Evolutionary conservation across 2,329 filamentous ascomycete genomes (phyloP).

Genomic region (Sclerotinia borealis): DNA sequence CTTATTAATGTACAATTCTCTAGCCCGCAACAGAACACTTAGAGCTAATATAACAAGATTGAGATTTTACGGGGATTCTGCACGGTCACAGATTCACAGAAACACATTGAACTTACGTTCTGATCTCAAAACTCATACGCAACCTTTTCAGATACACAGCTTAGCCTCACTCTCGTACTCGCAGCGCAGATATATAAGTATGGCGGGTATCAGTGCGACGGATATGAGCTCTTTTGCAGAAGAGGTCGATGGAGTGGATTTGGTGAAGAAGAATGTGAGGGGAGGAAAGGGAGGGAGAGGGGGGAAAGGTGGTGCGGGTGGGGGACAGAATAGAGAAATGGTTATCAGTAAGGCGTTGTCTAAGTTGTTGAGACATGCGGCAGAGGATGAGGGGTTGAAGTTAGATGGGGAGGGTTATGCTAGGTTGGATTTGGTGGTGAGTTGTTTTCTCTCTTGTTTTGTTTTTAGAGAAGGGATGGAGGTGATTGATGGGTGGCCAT

Average conservation of each 20-base stretch:
- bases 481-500: no score
- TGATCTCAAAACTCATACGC: no score
- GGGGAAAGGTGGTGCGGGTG: not conserved
- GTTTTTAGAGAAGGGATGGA: not conserved
- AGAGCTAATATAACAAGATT: no score
- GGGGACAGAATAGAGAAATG: slow-evolving; percentile 25
- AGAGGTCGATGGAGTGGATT: not conserved
- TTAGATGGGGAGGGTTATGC: slow-evolving; percentile 57
- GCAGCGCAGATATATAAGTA: no score
- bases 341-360: slow-evolving; percentile 31
- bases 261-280: not conserved
- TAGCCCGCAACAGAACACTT: no score
- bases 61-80: no score
- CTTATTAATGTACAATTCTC: no score
- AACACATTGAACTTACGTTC: no score
- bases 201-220: not conserved
- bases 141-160: no score
- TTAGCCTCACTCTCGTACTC: no score
- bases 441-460: slow-evolving; percentile 31
- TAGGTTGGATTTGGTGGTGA: slow-evolving; percentile 51
- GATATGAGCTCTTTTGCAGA: not conserved
- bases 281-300: not conserved
- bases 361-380: slow-evolving; percentile 33
- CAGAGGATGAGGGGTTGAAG: slow-evolving; percentile 46
- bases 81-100: no score